A percentile compares a stretch with the other conserved stretches of the same genome.
phyloP scores from a whole-genome alignment of 2,329 filamentous ascomycete genomes.

The Helicocarpus griseus region DNA sequence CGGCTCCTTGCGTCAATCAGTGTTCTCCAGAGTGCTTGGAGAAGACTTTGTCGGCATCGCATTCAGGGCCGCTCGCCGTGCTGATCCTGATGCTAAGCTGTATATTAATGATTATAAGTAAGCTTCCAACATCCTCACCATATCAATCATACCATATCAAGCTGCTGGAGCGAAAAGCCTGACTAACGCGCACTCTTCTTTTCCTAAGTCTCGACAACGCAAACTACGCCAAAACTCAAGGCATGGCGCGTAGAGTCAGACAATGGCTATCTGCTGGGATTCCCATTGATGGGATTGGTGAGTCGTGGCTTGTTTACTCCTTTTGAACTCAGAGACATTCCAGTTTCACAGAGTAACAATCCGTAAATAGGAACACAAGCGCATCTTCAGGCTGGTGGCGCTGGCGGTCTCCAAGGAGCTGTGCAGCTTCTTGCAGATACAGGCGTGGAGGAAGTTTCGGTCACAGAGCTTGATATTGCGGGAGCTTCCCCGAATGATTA shows the following conservation, averaged over 20 bases:
- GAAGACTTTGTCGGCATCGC: constrained; percentile 61
- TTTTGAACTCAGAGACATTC: no score
- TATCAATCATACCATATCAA: no score
- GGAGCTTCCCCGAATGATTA: constrained; percentile 49
- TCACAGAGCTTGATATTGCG: constrained; percentile 61
- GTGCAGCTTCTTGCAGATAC: constrained; percentile 45
- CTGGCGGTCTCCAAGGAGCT: constrained; percentile 23
- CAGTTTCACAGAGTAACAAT: no score
- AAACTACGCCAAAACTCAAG: constrained; percentile 47
- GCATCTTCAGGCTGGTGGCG: constrained; percentile 36
- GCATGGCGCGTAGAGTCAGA: constrained; percentile 50
- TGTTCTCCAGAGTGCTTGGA: constrained; percentile 60
- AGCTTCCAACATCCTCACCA: no score
- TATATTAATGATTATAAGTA: constrained; percentile 63
- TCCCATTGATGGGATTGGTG: constrained; percentile 55
- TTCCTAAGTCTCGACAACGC: constrained; percentile 55
- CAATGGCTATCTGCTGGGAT: constrained; percentile 54
- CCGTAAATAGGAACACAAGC: constrained; percentile 43
- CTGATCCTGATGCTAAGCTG: constrained; percentile 57
- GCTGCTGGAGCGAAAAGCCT: no score
- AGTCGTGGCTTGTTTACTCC: not conserved
- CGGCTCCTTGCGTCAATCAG: constrained; percentile 48
- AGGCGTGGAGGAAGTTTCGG: constrained; percentile 49
- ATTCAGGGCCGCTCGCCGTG: constrained; percentile 57
- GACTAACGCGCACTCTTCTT: not conserved